Conservation (phyloP, 1,284 basidiomycete genomes). For the Rhodotorula sp. region DNA sequence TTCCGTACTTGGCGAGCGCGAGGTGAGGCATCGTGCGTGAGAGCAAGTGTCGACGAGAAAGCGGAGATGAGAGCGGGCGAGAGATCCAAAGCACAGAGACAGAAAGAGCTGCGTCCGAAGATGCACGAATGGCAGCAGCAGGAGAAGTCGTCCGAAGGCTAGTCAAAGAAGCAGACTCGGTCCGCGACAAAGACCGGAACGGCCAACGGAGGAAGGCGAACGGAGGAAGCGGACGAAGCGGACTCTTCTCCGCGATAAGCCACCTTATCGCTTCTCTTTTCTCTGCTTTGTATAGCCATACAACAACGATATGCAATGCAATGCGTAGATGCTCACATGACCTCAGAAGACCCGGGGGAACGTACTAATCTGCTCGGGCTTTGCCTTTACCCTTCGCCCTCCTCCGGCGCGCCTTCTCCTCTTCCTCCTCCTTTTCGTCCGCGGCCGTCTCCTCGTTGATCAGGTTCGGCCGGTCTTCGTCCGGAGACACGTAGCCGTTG, state of each 20-base stretch:
- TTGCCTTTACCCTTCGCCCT: conserved; percentile 29
- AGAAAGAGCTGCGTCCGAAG: too few relatives aligned
- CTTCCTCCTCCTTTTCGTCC: neutral
- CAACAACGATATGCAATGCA: neutral
- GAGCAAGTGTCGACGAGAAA: neutral
- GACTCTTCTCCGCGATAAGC: conserved; percentile 12
- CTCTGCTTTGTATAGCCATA: neutral
- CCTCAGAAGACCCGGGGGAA: neutral
- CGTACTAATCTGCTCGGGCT: conserved; percentile 5
- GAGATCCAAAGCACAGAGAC: too few relatives aligned
- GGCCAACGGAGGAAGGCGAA: conserved; percentile 47
- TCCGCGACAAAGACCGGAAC: neutral
- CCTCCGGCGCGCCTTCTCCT: neutral
- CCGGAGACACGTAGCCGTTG: neutral
- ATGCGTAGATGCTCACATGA: neutral
- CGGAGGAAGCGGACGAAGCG: conserved; percentile 17
- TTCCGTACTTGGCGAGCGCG: conserved; percentile 58
- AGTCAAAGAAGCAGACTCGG: too few relatives aligned
- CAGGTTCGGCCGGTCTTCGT: neutral
- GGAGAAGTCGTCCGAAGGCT: too few relatives aligned
- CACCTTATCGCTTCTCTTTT: conserved; percentile 16
- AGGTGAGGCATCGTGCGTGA: conserved; percentile 19
- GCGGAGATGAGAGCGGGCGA: too few relatives aligned
- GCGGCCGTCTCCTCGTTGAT: neutral
- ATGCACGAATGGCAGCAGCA: too few relatives aligned